Evolutionary conservation across 2,329 filamentous ascomycete species (phyloP), one percentile per base, ranked within the genome.

Genomic region (Ophiostoma triangulosporum): DNA sequence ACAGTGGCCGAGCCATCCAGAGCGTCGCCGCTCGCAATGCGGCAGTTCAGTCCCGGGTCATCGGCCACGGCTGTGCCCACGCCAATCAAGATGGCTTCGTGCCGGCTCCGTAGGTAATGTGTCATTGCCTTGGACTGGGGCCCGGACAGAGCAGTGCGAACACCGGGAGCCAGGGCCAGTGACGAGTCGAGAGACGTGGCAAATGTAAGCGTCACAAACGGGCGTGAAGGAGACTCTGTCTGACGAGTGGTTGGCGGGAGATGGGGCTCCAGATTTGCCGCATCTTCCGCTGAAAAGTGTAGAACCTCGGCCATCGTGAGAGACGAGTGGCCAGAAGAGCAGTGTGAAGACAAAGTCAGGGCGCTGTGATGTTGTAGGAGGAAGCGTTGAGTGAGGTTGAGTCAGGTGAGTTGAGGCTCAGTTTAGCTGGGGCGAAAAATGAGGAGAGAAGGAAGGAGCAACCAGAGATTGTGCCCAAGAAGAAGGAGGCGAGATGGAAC

Each of bases 41-140:
- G 81, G 64, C 86, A 93, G 65, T 95, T 96, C 52, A 97, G 72
- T 2, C 81, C 82, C 2, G 91, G 91, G 63, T 95, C 79, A 65
- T 97, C 91, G 20, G 87, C 84, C 26, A 88, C 72, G 7, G 88
- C 86, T 1, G 91, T 97, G 3, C 85, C 85, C 4, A 84, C 87
- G 22, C 91, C 91, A 31, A 97, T 74, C 24, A 94, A 74, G 60
- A 96, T 95, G 36, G 87, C 88, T 58, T 86, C 81, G 68, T 97
- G 89, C 15, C 76, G 78, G 12, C 83, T 83, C 62, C 91, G 86
- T 27, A 97, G 77, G 65, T 86, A 88, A 68, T 97, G 91, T 0
- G 91, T 96, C 88, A 97, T 94, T 52, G 86, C 78, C 68, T 95
- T 95, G 35, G 88, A 88, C 58, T 83, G 75, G 0, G 84, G 78